Percentiles rank a stretch among this genome's conserved stretches.
Conservation (phyloP, 1,139 yeast species). For the Debaryomyces udenii region DNA sequence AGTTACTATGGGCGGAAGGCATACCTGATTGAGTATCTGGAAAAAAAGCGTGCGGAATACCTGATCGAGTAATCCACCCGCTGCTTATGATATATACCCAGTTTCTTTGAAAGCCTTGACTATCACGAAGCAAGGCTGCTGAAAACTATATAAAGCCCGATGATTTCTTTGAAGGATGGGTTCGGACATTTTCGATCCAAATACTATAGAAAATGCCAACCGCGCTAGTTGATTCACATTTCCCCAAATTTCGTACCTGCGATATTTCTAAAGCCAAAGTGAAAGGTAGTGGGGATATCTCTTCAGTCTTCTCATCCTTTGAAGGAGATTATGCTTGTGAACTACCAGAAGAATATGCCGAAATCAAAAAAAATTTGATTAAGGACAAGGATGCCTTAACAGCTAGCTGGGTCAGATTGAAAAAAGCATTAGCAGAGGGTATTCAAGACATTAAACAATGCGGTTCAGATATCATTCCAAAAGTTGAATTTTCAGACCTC, state of each 20-base stretch:
- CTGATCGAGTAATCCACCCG: not conserved
- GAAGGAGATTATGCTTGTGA: slow-evolving; percentile 10
- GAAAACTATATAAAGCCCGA: too few relatives aligned
- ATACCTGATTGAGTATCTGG: not conserved
- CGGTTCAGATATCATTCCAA: slow-evolving; percentile 25
- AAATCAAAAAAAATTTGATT: slow-evolving; percentile 26
- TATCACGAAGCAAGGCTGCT: too few relatives aligned
- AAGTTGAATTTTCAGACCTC: slow-evolving; percentile 19
- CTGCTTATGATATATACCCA: too few relatives aligned
- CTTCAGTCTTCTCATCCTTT: slow-evolving; percentile 24
- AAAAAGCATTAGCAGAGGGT: slow-evolving; percentile 22
- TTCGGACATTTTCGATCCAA: too few relatives aligned
- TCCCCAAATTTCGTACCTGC: slow-evolving; percentile 7
- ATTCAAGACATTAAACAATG: slow-evolving; percentile 20
- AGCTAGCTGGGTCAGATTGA: slow-evolving; percentile 28
- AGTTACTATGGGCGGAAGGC: too few relatives aligned
- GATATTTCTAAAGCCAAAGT: slow-evolving; percentile 19
- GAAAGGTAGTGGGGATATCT: slow-evolving; percentile 24
- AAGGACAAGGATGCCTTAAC: slow-evolving; percentile 24
- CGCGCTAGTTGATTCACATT: too few relatives aligned
- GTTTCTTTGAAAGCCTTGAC: too few relatives aligned
- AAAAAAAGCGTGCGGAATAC: slow-evolving; percentile 1
- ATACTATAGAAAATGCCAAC: slow-evolving; percentile 1
- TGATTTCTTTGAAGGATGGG: too few relatives aligned
- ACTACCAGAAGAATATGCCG: slow-evolving; percentile 12